Evolutionary conservation across 345 rosid species (phyloP), one percentile per base, ranked within the genome.

Genomic region (Syzygium grande): DNA sequence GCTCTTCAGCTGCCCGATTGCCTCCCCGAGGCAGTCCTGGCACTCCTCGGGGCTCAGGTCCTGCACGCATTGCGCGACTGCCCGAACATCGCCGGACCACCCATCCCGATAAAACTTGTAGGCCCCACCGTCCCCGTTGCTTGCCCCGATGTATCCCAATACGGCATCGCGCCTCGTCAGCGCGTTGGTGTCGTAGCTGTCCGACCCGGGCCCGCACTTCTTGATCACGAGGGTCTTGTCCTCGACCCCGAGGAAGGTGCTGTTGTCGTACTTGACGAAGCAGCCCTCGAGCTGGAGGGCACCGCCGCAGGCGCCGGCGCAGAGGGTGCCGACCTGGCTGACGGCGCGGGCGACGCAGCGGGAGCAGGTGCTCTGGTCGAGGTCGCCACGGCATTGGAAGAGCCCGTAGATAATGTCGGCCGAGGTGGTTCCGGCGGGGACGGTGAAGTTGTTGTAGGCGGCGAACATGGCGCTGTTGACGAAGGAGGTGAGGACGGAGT

Each of bases 351-450:
- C 91, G 27, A 96, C 95, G 87, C 99, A 98, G 49, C 95, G 92
- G 51, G 95, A 92, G 88, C 99, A 98, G 86, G 91, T 92, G 9
- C 89, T 90, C 87, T 87, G 85, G 89, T 86, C 91, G 65, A 96
- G 96, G 96, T 98, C 98, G 1, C 95, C 98, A 0, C 98, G 96
- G 89, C 99, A 98, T 91, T 98, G 99, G 92, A 89, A 98, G 8
- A 96, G 91, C 23, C 98, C 98, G 89, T 92, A 94, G 51, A 96
- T 87, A 30, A 94, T 91, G 87, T 94, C 95, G 87, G 87, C 65
- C 46, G 95, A 87, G 55, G 92, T 86, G 14, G 91, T 91, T 79
- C 93, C 88, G 59, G 97, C 94, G 88, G 91, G 90, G 94, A 93
- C 92, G 90, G 88, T 93, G 93, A 93, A 97, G 88, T 92, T 89